phyloP scores from a whole-genome alignment of 345 rosid genomes.

The Bruguiera sexangula region DNA sequence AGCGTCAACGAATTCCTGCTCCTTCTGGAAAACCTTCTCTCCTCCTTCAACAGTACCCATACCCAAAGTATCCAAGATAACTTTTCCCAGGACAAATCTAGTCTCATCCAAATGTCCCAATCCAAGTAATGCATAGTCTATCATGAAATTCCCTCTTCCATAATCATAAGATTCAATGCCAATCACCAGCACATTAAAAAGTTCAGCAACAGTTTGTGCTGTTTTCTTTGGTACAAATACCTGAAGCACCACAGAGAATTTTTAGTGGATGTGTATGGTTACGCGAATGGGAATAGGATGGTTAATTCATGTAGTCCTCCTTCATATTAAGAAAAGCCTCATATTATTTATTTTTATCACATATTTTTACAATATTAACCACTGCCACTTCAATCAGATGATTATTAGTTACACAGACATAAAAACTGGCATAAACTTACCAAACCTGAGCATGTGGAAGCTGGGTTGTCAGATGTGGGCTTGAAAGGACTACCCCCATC shows the following conservation, averaged over 20 bases:
- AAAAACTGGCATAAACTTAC: conserved; percentile 40
- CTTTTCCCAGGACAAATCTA: conserved; percentile 69
- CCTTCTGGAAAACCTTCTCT: conserved; percentile 13
- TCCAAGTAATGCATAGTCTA: conserved; percentile 52
- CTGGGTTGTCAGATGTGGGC: conserved; percentile 38
- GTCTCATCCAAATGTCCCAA: conserved; percentile 55
- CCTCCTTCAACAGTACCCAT: conserved; percentile 27
- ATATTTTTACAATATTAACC: background rate
- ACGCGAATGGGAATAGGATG: background rate
- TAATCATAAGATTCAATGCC: conserved; percentile 35
- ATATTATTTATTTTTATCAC: too few species aligned
- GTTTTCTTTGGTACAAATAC: conserved; percentile 55
- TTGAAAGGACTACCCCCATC: conserved; percentile 29
- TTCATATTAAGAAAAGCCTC: too few species aligned
- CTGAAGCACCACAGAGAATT: conserved; percentile 28
- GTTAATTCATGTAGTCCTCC: too few species aligned
- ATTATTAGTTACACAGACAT: background rate
- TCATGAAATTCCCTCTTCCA: conserved; percentile 27
- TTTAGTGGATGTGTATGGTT: background rate
- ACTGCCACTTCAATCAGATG: background rate
- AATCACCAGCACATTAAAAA: conserved; percentile 43
- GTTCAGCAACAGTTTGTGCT: conserved; percentile 30
- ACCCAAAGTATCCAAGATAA: conserved; percentile 66
- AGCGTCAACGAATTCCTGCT: conserved; percentile 12
- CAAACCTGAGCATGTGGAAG: conserved; percentile 39